Percentiles rank a stretch among this genome's conserved stretches.
These are phyloP conservation scores for Thelonectria discophora DNA, from an alignment of 2,329 filamentous ascomycete species.

Conservation along the genomic window DNA sequence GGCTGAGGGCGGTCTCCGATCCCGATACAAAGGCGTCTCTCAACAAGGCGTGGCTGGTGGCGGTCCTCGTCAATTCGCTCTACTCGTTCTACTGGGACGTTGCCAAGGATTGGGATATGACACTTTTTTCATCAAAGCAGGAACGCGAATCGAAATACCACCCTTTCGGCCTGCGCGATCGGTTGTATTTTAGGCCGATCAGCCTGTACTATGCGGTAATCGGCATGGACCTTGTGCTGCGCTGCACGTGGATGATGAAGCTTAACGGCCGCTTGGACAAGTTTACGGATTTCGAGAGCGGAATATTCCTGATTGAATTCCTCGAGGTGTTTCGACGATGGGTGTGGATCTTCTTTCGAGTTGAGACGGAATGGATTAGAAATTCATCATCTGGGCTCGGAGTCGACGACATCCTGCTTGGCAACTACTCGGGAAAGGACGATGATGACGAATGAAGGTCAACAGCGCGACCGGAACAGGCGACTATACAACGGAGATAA, in stretches of 20 bases:
- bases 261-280: conserved; percentile 83
- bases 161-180: conserved; percentile 79
- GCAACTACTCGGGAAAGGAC: conserved; percentile 72
- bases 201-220: conserved; percentile 86
- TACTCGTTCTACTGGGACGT: conserved; percentile 99
- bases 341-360: conserved; percentile 96
- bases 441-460: conserved; percentile 51
- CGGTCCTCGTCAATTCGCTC: conserved; percentile 82
- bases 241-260: conserved; percentile 93
- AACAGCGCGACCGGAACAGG: conserved; percentile 18
- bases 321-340: conserved; percentile 88
- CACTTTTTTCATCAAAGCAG: conserved; percentile 71
- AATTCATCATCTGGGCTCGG: conserved; percentile 60
- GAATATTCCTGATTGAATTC: conserved; percentile 87
- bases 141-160: conserved; percentile 70
- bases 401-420: conserved; percentile 77
- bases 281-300: conserved; percentile 85
- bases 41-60: conserved; percentile 72
- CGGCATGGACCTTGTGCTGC: conserved; percentile 77
- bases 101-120: conserved; percentile 94
- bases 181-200: conserved; percentile 75
- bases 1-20: conserved; percentile 70
- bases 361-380: conserved; percentile 91
- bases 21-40: conserved; percentile 53
- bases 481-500: conserved; percentile 14